These are phyloP conservation scores for Eleusine coracana DNA, from an alignment of 176 grass and related monocot species.

Conservation along the genomic window DNA sequence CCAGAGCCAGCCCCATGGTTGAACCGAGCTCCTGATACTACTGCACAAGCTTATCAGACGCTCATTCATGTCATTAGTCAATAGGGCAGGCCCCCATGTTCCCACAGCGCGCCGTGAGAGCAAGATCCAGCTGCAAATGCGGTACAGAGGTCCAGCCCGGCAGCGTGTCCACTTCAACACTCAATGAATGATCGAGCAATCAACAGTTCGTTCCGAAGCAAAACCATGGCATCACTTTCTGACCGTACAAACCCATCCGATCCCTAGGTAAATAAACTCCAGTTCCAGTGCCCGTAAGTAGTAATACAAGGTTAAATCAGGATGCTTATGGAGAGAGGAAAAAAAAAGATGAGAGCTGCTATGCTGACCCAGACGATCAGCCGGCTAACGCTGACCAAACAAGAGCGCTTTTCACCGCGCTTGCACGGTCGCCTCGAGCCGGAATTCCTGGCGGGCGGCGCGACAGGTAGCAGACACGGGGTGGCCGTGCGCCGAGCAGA, in stretches of 20 bases:
- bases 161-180: not conserved
- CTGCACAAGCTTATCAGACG: not conserved
- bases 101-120: not conserved
- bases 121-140: slow-evolving; percentile 2
- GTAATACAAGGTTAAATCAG: too few relatives aligned
- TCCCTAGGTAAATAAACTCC: not conserved
- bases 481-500: not conserved
- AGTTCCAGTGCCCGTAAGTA: not conserved
- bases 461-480: slow-evolving; percentile 44
- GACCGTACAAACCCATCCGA: not conserved
- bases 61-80: not conserved
- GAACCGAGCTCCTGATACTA: not conserved
- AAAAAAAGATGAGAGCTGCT: not conserved
- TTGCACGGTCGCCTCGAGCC: not conserved
- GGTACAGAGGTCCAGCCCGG: not conserved
- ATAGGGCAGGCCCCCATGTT: not conserved
- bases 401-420: not conserved
- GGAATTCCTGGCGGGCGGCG: slow-evolving; percentile 33
- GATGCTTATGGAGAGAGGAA: not conserved
- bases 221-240: not conserved
- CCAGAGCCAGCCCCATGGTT: not conserved
- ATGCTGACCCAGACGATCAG: too few relatives aligned
- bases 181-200: not conserved
- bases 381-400: too few relatives aligned
- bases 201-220: not conserved